Evolutionary conservation across 108 stramenopile genomes (phyloP).

Genomic region (Fragilaria crotonensis): DNA sequence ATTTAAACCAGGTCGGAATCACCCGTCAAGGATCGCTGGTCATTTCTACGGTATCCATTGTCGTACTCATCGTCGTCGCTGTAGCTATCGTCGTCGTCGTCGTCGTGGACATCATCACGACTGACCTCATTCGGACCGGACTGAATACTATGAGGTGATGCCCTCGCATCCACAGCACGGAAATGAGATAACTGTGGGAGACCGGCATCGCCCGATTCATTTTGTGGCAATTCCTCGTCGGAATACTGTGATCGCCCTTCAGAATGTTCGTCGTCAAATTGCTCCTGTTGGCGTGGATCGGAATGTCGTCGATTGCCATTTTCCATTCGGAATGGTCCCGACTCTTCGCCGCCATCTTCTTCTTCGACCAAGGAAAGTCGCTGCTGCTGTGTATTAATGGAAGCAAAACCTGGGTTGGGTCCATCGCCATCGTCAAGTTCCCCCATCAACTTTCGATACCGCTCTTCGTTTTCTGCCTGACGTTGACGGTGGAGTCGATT

Average conservation of each 20-base stretch:
- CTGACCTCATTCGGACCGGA: no score
- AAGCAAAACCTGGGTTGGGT: not conserved
- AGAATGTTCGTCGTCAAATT: not conserved
- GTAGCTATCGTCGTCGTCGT: no score
- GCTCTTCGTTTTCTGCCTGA: not conserved
- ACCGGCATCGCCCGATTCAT: no score
- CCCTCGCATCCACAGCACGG: no score
- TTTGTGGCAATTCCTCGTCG: not conserved
- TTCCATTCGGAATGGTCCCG: not conserved
- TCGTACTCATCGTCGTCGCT: no score
- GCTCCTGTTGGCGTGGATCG: not conserved
- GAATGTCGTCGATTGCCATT: not conserved
- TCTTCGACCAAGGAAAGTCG: not conserved
- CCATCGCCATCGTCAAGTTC: constrained; percentile 1
- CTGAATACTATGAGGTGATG: no score
- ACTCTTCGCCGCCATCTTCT: not conserved
- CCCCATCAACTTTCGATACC: constrained; percentile 5
- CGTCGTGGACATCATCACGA: no score
- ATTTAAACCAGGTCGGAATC: no score
- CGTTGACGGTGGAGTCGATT: not conserved
- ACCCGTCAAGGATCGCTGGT: no score
- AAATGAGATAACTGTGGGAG: no score
- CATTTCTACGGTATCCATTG: no score
- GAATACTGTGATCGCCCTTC: not conserved
- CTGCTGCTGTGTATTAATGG: not conserved